Evolutionary conservation across 225 moss, liverwort and hornwort genomes (phyloP).

Genomic region (Asterella californica): DNA sequence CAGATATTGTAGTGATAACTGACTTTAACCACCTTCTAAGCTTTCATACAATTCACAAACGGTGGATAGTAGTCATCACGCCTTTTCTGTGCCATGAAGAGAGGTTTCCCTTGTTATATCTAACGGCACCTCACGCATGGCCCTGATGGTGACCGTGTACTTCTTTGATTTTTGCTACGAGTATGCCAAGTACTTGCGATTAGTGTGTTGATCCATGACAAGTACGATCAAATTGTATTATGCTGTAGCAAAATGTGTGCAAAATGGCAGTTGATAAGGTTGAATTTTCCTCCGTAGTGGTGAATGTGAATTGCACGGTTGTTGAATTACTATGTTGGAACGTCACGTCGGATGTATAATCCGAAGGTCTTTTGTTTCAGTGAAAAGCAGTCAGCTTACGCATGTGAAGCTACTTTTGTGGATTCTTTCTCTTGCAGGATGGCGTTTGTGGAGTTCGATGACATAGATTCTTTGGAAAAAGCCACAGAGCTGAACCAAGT

Average conservation of each 20-base stretch:
- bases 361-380: neutral
- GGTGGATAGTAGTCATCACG: neutral
- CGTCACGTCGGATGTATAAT: too few species aligned
- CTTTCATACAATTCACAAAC: neutral
- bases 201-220: too few species aligned
- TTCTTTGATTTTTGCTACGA: too few species aligned
- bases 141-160: neutral
- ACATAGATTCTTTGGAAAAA: slow-evolving; percentile 28
- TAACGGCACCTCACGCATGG: neutral
- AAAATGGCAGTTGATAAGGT: neutral
- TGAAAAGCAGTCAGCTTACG: neutral
- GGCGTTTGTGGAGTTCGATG: slow-evolving; percentile 51
- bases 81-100: neutral
- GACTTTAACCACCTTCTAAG: neutral
- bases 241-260: too few species aligned
- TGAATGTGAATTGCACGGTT: neutral
- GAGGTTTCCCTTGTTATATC: neutral
- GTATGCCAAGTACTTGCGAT: too few species aligned
- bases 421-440: slow-evolving; percentile 22
- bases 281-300: neutral
- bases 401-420: neutral
- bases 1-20: neutral
- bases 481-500: slow-evolving; percentile 25
- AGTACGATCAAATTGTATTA: too few species aligned
- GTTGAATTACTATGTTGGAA: too few species aligned